Evolutionary conservation across 2,329 filamentous ascomycete species (phyloP), one percentile per base, ranked within the genome.

Genomic region (Penicillium psychrosexuale): DNA sequence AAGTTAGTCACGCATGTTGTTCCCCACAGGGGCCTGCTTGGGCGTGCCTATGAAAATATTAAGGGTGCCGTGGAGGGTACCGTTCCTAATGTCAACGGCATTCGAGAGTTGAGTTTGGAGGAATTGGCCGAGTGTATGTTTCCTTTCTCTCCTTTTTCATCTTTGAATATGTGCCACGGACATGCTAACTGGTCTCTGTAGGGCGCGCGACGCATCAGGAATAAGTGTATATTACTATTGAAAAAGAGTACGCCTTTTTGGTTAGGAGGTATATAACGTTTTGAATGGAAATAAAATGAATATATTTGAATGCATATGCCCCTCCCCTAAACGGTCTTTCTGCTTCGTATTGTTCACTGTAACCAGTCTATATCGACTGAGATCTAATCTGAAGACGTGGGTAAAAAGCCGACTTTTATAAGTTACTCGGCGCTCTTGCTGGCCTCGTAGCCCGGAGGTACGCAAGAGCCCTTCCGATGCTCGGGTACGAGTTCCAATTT

Each of bases 61-160:
- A 89, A 91, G 76, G 89, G 90, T 5, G 79, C 86, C 0, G 76
- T 90, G 2, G 90, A 85, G 1, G 90, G 91, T 7, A 83, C 88
- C 69, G 77, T 85, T 1, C 86, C 91, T 1, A 76, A 78, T 8
- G 83, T 92, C 40, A 94, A 92, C 70, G 90, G 86, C 70, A 71
- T 96, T 67, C 82, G 90, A 56, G 87, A 95, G 72, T 77, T 96
- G 48, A 83, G 77, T 22, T 80, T 87, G 76, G 68, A 75, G 19
- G 89, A 93, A 72, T 74, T 91, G 48, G 72, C 80, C 65, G 78
- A 84, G 59, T 90, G 86, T 72, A 55, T 65, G 70, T 70, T 44
- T 55, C 39, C 15, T 24, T 30, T 24, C 11, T 30, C 46, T 36
- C 3, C 2, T 22, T 9, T 40, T 43, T 24, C n/a, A n/a, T 13